Evolutionary conservation across 805 yeast species (phyloP).

Genomic region (Naumovozyma castellii): DNA sequence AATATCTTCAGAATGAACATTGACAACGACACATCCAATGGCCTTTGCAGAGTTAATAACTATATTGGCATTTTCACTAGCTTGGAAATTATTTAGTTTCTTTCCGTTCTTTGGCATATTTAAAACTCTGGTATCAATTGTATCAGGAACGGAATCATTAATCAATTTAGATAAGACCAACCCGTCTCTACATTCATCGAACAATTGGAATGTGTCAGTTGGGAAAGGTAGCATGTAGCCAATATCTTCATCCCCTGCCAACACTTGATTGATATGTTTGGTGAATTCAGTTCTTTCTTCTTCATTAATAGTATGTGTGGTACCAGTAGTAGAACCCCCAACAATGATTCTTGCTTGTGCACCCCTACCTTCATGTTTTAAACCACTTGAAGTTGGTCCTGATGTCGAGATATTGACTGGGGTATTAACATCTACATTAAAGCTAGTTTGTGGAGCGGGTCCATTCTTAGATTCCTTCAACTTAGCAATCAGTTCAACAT

Average conservation of each 20-base stretch:
- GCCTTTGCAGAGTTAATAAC: slow-evolving; percentile 98
- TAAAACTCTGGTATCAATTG: slow-evolving; percentile 94
- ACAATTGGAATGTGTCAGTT: slow-evolving; percentile 86
- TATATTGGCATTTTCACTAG: slow-evolving; percentile 94
- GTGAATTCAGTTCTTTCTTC: slow-evolving; percentile 96
- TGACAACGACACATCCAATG: slow-evolving; percentile 95
- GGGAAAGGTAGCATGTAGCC: slow-evolving; percentile 86
- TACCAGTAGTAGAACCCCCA: slow-evolving; percentile 80
- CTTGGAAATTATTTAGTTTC: slow-evolving; percentile 82
- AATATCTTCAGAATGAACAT: slow-evolving; percentile 92
- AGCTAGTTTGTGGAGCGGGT: slow-evolving; percentile 27
- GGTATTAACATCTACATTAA: slow-evolving; percentile 15
- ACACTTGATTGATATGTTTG: slow-evolving; percentile 85
- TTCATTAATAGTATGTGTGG: slow-evolving; percentile 92
- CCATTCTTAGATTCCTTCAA: slow-evolving; percentile 40
- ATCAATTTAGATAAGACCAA: slow-evolving; percentile 84
- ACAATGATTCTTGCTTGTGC: slow-evolving; percentile 70
- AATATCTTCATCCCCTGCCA: slow-evolving; percentile 79
- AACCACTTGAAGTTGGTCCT: slow-evolving; percentile 27
- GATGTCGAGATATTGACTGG: slow-evolving; percentile 9
- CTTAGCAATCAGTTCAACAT: slow-evolving; percentile 74
- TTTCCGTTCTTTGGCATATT: slow-evolving; percentile 79
- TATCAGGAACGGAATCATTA: slow-evolving; percentile 96
- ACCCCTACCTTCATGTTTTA: slow-evolving; percentile 44
- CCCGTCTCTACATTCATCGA: slow-evolving; percentile 95